Evolutionary conservation across 2,329 filamentous ascomycete genomes (phyloP), one percentile per base, ranked within the genome.

Genomic region (Xylariaceae sp.): DNA sequence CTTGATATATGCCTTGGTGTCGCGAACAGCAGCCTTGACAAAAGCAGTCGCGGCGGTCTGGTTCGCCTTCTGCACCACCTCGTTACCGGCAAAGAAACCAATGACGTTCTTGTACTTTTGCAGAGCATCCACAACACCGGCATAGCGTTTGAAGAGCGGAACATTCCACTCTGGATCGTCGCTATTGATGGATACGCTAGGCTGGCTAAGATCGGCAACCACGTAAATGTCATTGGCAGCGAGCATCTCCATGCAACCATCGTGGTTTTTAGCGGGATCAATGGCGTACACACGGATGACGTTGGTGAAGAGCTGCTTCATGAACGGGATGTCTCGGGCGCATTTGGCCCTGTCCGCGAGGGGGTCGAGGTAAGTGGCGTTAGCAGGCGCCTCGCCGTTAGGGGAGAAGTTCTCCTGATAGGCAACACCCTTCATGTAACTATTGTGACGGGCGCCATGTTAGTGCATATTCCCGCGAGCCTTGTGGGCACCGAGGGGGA

Each of bases 21-120:
- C 92, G 60, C 92, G 89, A 50, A 97, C 88, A 47, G 92, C 89
- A 46, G 90, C 92, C 78, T 97, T 98, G 68, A 98, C 92, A 63
- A 85, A 98, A 52, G 90, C 88, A 47, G 87, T 92, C 35, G 90
- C 87, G 46, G 76, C 69, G 35, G 90, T 97, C 77, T 95, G 96
- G 75, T 83, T 89, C 53, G 74, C 73, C 56, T 81, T 76, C 73
- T 96, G 94, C 55, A 88, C 83, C 47, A 98, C 92, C 70, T 98
- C 92, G 68, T 98, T 98, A 62, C 92, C 92, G 53, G 89, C 90
- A 64, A 98, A 97, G 82, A 97, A 98, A 56, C 92, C 92, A 49
- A 98, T 81, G 36, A 87, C 82, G 69, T 98, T 98, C 65, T 78
- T 75, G 74, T 94, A 97, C 61, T 85, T 73, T 53, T 76, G 72